These are phyloP conservation scores for Pythium dissimile DNA, from an alignment of 352 stramenopile genomes.

Conservation along the genomic window DNA sequence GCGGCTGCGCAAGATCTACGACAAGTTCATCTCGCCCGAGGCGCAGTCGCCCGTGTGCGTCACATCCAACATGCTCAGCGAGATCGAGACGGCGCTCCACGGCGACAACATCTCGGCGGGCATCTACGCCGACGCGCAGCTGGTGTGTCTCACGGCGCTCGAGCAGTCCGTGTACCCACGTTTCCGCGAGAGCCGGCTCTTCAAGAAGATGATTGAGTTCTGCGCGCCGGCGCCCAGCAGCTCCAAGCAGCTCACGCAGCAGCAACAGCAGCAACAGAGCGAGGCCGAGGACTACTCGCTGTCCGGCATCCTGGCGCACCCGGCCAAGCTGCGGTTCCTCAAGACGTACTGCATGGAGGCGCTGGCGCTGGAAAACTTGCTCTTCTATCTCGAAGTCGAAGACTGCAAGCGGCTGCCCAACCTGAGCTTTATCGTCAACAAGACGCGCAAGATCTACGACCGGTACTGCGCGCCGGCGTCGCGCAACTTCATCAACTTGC, in stretches of 20 bases:
- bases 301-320: slow-evolving; percentile 53
- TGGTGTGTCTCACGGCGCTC: slow-evolving; percentile 59
- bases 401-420: slow-evolving; percentile 83
- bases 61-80: slow-evolving; percentile 55
- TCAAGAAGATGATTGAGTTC: slow-evolving; percentile 74
- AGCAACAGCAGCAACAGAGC: slow-evolving; percentile 20
- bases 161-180: slow-evolving; percentile 74
- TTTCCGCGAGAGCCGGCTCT: slow-evolving; percentile 74
- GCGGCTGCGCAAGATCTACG: slow-evolving; percentile 79
- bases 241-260: slow-evolving; percentile 12
- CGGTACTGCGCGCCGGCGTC: slow-evolving; percentile 57
- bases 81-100: slow-evolving; percentile 62
- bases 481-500: slow-evolving; percentile 41
- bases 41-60: slow-evolving; percentile 73
- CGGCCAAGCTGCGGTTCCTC: slow-evolving; percentile 77
- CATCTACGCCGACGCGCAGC: slow-evolving; percentile 65
- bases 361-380: slow-evolving; percentile 73
- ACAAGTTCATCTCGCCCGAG: slow-evolving; percentile 79
- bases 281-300: slow-evolving; percentile 58
- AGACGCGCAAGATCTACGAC: slow-evolving; percentile 76
- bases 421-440: slow-evolving; percentile 75
- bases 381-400: slow-evolving; percentile 84
- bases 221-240: slow-evolving; percentile 32
- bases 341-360: slow-evolving; percentile 87
- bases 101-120: slow-evolving; percentile 63